Percentiles rank a stretch among this genome's conserved stretches.
These are phyloP conservation scores for Metschnikowia lochheadii DNA, from an alignment of 805 yeast species.

Conservation along the genomic window DNA sequence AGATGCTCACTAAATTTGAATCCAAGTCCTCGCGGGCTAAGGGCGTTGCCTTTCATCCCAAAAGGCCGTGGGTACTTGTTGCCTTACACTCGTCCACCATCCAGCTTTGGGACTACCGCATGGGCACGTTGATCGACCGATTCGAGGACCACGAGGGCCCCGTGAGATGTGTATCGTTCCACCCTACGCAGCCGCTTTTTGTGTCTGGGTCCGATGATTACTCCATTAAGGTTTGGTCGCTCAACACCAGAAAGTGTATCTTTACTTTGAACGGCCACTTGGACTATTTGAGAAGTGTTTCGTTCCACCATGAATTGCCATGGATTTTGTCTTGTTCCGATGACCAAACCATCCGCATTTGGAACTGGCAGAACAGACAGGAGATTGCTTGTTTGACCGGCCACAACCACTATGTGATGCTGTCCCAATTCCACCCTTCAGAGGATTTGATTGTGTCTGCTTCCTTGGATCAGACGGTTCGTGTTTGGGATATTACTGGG, in stretches of 20 bases:
- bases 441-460: conserved; percentile 95
- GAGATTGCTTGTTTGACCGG: conserved; percentile 97
- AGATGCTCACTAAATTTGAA: conserved; percentile 64
- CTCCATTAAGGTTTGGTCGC: conserved; percentile 92
- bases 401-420: conserved; percentile 97
- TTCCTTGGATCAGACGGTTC: conserved; percentile 95
- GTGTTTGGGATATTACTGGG: conserved; percentile 98
- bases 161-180: conserved; percentile 91
- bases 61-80: conserved; percentile 92
- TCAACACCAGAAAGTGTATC: conserved; percentile 83
- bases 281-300: conserved; percentile 92
- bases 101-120: conserved; percentile 98
- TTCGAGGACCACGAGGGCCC: conserved; percentile 99
- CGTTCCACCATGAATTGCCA: conserved; percentile 92
- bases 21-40: conserved; percentile 97
- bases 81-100: conserved; percentile 97
- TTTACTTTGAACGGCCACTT: conserved; percentile 91
- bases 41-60: conserved; percentile 96
- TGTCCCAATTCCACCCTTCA: conserved; percentile 94
- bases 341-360: conserved; percentile 96
- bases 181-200: conserved; percentile 96
- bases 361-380: conserved; percentile 99
- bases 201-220: conserved; percentile 98
- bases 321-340: conserved; percentile 96
- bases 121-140: conserved; percentile 95